A percentile compares a stretch with the other conserved stretches of the same genome.
Conservation (phyloP, 306 rosid species). For the Quercus ilex region DNA sequence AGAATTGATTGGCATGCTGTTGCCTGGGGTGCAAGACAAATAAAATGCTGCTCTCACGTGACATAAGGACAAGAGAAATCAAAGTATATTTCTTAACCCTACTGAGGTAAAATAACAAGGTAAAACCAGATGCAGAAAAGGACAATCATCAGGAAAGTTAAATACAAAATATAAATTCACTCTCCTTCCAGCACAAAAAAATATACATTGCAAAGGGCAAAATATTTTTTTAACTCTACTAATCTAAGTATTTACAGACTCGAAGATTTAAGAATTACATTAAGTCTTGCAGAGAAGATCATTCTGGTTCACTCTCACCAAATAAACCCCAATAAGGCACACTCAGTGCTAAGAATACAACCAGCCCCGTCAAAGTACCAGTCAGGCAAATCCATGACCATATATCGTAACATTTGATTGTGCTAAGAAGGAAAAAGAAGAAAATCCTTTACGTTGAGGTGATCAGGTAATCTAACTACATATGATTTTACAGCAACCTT, state of each 20-base stretch:
- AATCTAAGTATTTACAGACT: neutral
- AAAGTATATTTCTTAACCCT: neutral
- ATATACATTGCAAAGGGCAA: neutral
- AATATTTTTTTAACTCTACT: neutral
- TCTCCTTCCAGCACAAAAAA: neutral
- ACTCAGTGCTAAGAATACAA: neutral
- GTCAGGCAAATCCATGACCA: too few relatives aligned
- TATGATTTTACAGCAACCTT: too few relatives aligned
- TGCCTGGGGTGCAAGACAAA: neutral
- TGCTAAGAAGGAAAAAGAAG: too few relatives aligned
- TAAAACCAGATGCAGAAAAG: neutral
- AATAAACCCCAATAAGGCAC: neutral
- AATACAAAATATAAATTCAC: neutral
- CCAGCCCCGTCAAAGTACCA: too few relatives aligned
- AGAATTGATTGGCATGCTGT: neutral
- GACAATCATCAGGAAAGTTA: neutral
- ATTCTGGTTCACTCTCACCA: neutral
- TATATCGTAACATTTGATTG: too few relatives aligned
- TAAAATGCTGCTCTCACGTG: neutral
- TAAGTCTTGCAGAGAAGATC: neutral
- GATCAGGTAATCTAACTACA: too few relatives aligned
- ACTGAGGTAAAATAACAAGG: neutral
- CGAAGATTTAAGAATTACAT: neutral
- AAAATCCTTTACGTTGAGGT: too few relatives aligned
- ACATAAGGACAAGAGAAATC: neutral